Evolutionary conservation across 148 eudicot genomes (phyloP), one percentile per base, ranked within the genome.

Genomic region (Camellia sinensis): DNA sequence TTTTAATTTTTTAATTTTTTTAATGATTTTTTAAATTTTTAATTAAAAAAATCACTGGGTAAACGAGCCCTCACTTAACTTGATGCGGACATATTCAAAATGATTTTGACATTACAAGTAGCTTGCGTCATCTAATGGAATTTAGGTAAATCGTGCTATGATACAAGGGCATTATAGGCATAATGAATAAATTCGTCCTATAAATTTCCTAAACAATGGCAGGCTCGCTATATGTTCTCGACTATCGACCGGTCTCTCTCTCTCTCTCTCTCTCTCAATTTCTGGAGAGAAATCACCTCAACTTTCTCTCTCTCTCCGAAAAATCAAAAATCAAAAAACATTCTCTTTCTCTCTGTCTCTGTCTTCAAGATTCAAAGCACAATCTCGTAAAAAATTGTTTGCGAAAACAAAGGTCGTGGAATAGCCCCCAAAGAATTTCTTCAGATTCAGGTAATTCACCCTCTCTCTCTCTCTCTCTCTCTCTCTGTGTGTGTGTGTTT

Each of bases 381-480:
- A 17, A 44, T n/a, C 15, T 44, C 72, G 1, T 14, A 17, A 68
- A 71, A 19, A 46, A 46, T 71, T 37, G 56, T 19, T 71, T 37
- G 40, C 11, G 65, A 57, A 56, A 60, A 10, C 72, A 17, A 68
- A 41, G 72, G 7, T 68, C 50, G 43, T 74, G 6, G 53, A 75
- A 40, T 75, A 61, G 29, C 67, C 17, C 2, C 46, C 66, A 40
- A 21, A 60, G 5, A 75, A 45, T 9, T 61, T 75, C 54, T 3
- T 56, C 19, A 57, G 40, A 45, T 75, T 75, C 78, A 75, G 78
- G 78, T 74, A 18, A 74, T 2, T 11, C 74, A 1, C 22, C 8
- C 56, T n/a, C n/a, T n/a, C n/a, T 46, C 73, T 9, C 54, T 19
- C 75, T 12, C 60, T 61, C 78, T 60, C 75, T 73, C 75, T 72